A percentile compares a stretch with the other conserved stretches of the same genome.
These are phyloP conservation scores for Firmiana major DNA, from an alignment of 345 rosid genomes.

Conservation along the genomic window DNA sequence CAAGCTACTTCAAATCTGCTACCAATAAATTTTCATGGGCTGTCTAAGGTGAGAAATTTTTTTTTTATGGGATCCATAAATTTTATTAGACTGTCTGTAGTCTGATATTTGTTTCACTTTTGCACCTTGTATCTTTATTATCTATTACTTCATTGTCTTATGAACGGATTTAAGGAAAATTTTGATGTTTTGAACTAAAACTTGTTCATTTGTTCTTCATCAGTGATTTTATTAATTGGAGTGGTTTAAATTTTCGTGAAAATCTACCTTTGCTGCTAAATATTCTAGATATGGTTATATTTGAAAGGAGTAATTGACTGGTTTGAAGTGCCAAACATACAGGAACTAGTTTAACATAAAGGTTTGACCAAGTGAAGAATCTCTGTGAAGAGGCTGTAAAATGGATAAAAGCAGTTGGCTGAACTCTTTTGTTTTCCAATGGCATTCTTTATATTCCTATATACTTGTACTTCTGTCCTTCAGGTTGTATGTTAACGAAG, in stretches of 20 bases:
- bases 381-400: background rate
- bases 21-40: slow-evolving; percentile 57
- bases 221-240: background rate
- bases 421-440: background rate
- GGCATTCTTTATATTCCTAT: background rate
- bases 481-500: background rate
- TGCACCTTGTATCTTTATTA: background rate
- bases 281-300: background rate
- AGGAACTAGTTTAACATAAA: slow-evolving; percentile 7
- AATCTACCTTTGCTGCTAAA: background rate
- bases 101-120: background rate
- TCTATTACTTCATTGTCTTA: background rate
- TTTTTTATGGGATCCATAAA: background rate
- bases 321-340: background rate
- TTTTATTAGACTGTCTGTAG: background rate
- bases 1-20: slow-evolving; percentile 56
- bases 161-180: background rate
- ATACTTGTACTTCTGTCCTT: background rate
- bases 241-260: background rate
- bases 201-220: background rate
- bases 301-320: background rate
- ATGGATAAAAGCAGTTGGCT: background rate
- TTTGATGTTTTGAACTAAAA: background rate
- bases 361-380: background rate
- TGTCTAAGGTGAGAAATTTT: slow-evolving; percentile 39